Evolutionary conservation across 164 flowering plant species (phyloP).

Genomic region (Magnolia changhungtana): DNA sequence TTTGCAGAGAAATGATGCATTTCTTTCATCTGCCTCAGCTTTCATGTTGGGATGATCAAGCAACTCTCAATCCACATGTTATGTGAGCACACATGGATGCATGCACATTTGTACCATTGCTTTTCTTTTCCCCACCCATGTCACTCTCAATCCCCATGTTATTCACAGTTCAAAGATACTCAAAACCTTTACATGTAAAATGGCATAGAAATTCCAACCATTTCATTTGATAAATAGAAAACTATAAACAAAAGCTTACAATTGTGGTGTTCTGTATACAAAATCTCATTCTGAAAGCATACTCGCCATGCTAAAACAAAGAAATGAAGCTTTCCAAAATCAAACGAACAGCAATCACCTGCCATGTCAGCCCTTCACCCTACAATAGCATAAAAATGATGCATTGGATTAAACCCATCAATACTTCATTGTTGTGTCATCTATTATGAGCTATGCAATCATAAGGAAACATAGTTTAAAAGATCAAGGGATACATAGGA

Average conservation of each 20-base stretch:
- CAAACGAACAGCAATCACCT: not conserved
- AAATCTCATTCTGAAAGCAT: not conserved
- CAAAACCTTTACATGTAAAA: too few species aligned
- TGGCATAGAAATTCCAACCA: too few species aligned
- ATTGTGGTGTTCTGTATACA: not conserved
- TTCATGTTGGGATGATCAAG: too few species aligned
- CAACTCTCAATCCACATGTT: too few species aligned
- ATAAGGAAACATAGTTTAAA: not conserved
- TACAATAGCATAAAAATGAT: slow-evolving; percentile 9
- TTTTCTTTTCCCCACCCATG: too few species aligned
- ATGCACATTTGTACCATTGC: too few species aligned
- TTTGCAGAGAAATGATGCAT: too few species aligned
- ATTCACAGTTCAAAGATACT: too few species aligned
- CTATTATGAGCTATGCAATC: not conserved
- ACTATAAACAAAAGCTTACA: slow-evolving; percentile 23
- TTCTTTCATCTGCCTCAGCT: too few species aligned
- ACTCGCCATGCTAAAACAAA: not conserved
- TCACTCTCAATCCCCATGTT: too few species aligned
- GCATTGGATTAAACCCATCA: not conserved
- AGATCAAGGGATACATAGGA: not conserved
- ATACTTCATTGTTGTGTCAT: not conserved
- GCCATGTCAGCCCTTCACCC: slow-evolving; percentile 30
- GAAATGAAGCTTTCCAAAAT: slow-evolving; percentile 8
- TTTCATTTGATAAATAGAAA: slow-evolving; percentile 3
- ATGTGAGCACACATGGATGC: too few species aligned